Evolutionary conservation across 2,329 filamentous ascomycete genomes (phyloP).

Genomic region (Beauveria australis): DNA sequence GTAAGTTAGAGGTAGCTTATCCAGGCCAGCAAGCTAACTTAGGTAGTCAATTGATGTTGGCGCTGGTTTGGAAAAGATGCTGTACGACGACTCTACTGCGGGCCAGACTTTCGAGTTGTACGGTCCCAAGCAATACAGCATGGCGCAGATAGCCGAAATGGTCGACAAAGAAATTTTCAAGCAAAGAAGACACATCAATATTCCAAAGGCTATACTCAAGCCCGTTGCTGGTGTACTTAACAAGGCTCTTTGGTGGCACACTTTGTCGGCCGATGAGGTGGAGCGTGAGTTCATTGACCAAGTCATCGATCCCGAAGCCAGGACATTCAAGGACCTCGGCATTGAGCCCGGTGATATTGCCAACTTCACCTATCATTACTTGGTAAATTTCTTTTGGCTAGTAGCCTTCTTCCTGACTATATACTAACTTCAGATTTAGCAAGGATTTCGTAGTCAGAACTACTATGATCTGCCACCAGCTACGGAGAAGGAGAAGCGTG

Average conservation of each 20-base stretch:
- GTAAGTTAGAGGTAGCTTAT: conserved; percentile 37
- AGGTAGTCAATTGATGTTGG: conserved; percentile 81
- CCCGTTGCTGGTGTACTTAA: conserved; percentile 68
- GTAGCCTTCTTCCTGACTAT: not conserved
- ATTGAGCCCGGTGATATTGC: conserved; percentile 84
- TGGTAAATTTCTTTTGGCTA: conserved; percentile 50
- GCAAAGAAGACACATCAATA: conserved; percentile 79
- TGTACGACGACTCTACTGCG: conserved; percentile 83
- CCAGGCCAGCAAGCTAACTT: not conserved
- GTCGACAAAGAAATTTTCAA: conserved; percentile 92
- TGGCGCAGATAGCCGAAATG: conserved; percentile 74
- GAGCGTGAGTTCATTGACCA: conserved; percentile 93
- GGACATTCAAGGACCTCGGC: conserved; percentile 89
- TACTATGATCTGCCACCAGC: conserved; percentile 92
- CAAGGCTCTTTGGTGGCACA: conserved; percentile 81
- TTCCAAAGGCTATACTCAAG: conserved; percentile 75
- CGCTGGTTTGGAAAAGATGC: conserved; percentile 78
- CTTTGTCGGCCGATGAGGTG: conserved; percentile 73
- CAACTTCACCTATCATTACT: conserved; percentile 85
- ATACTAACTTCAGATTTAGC: conserved; percentile 42
- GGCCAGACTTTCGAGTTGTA: conserved; percentile 91
- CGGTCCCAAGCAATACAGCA: conserved; percentile 87
- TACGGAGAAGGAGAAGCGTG: conserved; percentile 86
- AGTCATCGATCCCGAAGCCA: conserved; percentile 78
- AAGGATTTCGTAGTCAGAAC: conserved; percentile 80